Evolutionary conservation across 2,329 filamentous ascomycete species (phyloP), one percentile per base, ranked within the genome.

Genomic region (Pseudogymnoascus sp.): DNA sequence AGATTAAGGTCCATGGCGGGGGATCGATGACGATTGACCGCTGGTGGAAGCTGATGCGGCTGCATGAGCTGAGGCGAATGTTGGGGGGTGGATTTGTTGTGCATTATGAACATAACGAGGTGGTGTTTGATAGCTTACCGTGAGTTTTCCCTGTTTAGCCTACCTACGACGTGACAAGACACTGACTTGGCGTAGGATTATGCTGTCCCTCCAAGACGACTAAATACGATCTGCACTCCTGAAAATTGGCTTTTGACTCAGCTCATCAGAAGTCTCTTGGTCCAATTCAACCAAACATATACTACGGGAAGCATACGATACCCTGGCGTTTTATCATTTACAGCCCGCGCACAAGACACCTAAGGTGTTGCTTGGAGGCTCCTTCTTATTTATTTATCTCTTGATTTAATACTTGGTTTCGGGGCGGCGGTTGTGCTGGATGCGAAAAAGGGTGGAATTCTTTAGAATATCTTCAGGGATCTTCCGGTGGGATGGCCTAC

Each of bases 41-140:
- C 66, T 91, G 88, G 88, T 90, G 87, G 87, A 90, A 90, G 73
- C 76, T 89, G 68, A 79, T 84, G 67, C 78, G 86, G 31, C 73
- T 89, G 59, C 83, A 85, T 64, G 81, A 81, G 2, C 73, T 90
- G 61, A 80, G 84, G 69, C 75, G 86, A 39, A 75, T 86, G 31
- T 74, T 90, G 41, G 82, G 84, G 63, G 81, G 82, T 12, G 85
- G 85, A 0, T 86, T 88, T 66, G 73, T 84, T 51, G 79, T 79
- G 59, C 85, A 88, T 74, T 88, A 86, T 70, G 80, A 85, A 69
- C 76, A 79, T 48, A 88, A 88, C 68, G 77, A 81, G 64, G 80
- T 83, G 15, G 81, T 88, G 4, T 80, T 85, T 65, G 80, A 86
- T 60, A 82, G 77, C 67, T 71, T 88, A 62, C 84, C 84, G 15